Conservation (phyloP, 805 yeast species). For the Middelhovenomyces tepae region DNA sequence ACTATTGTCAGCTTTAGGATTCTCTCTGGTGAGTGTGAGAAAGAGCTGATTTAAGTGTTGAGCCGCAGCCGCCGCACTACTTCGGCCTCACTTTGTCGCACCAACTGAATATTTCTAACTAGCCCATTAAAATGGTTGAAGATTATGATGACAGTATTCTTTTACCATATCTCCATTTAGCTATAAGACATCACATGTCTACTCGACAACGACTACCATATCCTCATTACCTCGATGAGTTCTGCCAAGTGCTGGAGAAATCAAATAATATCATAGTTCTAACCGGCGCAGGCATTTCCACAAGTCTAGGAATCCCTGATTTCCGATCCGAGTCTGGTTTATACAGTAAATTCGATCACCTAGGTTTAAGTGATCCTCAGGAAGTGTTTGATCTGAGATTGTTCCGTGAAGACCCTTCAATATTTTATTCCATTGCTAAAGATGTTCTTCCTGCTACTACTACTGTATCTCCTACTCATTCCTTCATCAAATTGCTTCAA, state of each 20-base stretch:
- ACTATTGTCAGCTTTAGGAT: slow-evolving; percentile 59
- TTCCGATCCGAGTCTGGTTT: slow-evolving; percentile 85
- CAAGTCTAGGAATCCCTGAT: slow-evolving; percentile 86
- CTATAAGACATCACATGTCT: slow-evolving; percentile 22
- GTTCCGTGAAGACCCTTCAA: slow-evolving; percentile 67
- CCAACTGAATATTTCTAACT: too few species aligned
- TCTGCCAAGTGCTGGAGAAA: slow-evolving; percentile 41
- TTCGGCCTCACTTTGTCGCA: too few species aligned
- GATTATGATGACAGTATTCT: slow-evolving; percentile 16
- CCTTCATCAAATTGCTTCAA: slow-evolving; percentile 63
- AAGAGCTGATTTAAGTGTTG: too few species aligned
- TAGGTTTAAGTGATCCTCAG: slow-evolving; percentile 80
- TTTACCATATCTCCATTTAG: slow-evolving; percentile 8
- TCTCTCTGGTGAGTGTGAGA: slow-evolving; percentile 27
- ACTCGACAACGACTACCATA: slow-evolving; percentile 17
- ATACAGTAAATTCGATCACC: slow-evolving; percentile 55
- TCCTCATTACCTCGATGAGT: slow-evolving; percentile 45
- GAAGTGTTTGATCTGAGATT: slow-evolving; percentile 71
- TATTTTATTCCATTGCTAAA: slow-evolving; percentile 81
- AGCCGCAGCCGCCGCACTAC: too few species aligned
- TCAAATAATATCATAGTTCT: slow-evolving; percentile 60
- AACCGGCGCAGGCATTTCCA: slow-evolving; percentile 92
- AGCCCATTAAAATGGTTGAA: too few species aligned
- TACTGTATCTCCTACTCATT: slow-evolving; percentile 65
- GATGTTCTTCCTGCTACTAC: slow-evolving; percentile 68